Evolutionary conservation across 805 yeast genomes (phyloP).

Genomic region (Allodekkera sacchari): DNA sequence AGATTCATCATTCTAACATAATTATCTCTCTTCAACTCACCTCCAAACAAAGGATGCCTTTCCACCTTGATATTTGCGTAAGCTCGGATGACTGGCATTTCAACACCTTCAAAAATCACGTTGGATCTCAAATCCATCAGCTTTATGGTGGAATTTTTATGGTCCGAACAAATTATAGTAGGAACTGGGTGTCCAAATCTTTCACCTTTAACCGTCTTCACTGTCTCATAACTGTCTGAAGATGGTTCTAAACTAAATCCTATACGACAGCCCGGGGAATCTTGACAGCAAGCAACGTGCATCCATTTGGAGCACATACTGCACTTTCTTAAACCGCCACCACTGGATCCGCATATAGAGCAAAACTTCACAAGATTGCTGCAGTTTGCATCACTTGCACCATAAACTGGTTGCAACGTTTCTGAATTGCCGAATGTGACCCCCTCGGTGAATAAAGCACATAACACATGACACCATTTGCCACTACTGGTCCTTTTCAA

Average conservation of each 20-base stretch:
- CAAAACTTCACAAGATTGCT: constrained; percentile 30
- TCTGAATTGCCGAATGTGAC: constrained; percentile 33
- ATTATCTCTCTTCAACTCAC: constrained; percentile 4
- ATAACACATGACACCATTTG: constrained; percentile 70
- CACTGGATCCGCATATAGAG: constrained; percentile 33
- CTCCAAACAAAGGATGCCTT: constrained; percentile 5
- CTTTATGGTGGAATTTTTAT: constrained; percentile 10
- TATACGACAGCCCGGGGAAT: constrained; percentile 31
- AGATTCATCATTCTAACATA: constrained; percentile 5
- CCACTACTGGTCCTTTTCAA: constrained; percentile 60
- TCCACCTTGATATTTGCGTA: constrained; percentile 28
- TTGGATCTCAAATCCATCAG: constrained; percentile 8
- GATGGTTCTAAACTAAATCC: constrained; percentile 43
- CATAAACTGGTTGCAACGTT: constrained; percentile 39
- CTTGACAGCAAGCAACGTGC: constrained; percentile 57
- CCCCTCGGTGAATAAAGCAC: constrained; percentile 52
- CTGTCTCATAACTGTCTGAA: constrained; percentile 6
- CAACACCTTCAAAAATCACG: constrained; percentile 11
- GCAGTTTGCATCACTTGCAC: constrained; percentile 25
- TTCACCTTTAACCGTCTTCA: constrained; percentile 14
- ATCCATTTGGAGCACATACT: constrained; percentile 30
- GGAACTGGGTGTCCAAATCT: constrained; percentile 36
- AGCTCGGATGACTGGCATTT: constrained; percentile 32
- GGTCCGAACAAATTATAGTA: constrained; percentile 34
- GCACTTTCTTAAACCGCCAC: constrained; percentile 47